phyloP scores from a whole-genome alignment of 2,329 filamentous ascomycete species.

The Trichophyton rubrum region DNA sequence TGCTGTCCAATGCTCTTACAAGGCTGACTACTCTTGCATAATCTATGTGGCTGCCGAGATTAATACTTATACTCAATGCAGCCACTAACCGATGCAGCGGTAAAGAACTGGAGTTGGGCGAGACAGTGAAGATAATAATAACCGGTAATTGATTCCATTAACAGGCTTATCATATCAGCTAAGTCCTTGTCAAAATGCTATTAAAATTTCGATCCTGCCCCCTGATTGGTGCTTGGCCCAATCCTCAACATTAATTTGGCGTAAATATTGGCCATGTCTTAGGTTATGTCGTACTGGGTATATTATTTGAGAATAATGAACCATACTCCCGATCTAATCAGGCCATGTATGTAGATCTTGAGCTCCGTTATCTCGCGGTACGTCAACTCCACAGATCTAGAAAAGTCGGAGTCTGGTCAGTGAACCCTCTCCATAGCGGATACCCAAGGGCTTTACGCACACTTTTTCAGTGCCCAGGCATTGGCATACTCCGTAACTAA shows the following conservation, averaged over 20 bases:
- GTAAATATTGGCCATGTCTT: too few relatives aligned
- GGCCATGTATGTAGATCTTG: neutral
- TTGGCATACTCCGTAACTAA: too few relatives aligned
- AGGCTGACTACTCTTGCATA: too few relatives aligned
- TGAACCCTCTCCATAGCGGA: constrained; percentile 7
- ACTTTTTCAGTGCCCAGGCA: neutral
- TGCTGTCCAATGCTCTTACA: too few relatives aligned
- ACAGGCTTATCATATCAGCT: neutral
- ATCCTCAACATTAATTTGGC: too few relatives aligned
- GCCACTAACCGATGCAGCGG: too few relatives aligned
- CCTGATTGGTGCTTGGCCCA: neutral
- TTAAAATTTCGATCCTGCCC: neutral
- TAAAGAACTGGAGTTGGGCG: too few relatives aligned
- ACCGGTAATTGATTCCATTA: too few relatives aligned
- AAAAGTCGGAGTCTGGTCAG: neutral
- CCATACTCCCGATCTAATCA: constrained; percentile 4
- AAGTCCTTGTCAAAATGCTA: constrained; percentile 5
- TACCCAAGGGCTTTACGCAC: neutral
- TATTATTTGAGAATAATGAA: too few relatives aligned
- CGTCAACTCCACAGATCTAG: constrained; percentile 4
- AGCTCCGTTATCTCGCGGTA: constrained; percentile 4
- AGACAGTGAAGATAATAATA: too few relatives aligned
- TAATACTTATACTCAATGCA: too few relatives aligned
- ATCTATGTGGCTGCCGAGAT: neutral
- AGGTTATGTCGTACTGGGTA: too few relatives aligned